Evolutionary conservation across 2,329 filamentous ascomycete species (phyloP), one percentile per base, ranked within the genome.

Genomic region (Dothideomycetes sp.): DNA sequence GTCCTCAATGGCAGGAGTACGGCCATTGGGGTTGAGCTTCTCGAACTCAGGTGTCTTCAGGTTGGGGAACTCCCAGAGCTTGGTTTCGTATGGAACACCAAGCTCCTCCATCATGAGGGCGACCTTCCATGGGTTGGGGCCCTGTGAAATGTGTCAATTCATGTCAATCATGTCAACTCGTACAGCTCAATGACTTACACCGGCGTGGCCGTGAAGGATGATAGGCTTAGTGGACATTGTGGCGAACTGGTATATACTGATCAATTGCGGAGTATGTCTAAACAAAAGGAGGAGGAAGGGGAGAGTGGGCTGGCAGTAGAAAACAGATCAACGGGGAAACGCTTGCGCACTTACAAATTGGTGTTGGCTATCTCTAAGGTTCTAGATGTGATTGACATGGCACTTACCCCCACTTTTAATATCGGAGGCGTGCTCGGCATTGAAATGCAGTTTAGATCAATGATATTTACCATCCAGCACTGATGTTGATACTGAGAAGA

Each of bases 81-180:
- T 50, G 33, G 52, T 50, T 34, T 61, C 57, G 49, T 65, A 63
- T 4, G 61, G 58, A 15, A 71, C 19, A 4, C 44, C 43, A 30
- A 70, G 63, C 45, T 69, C 65, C 35, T 65, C 58, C 34, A 66
- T 54, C 31, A 70, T 41, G 38, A 70, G 61, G 40, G 56, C 54
- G 9, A 71, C 60, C 50, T 69, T 69, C 46, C 54, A 55, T 17
- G 62, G 62, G 48, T 65, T 66, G 32, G 62, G 61, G 22, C 58
- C 58, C 45, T 49, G 33, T 18, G 30, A 8, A 8, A 29, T 15
- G 15, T 27, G 22, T 27, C 22, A 27, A 27, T n/a, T n/a, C n/a
- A n/a, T n/a, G n/a, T 16, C 14, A 27, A 27, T 7, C 12, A 16
- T 2, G 19, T 9, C 10, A 16, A 12, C 1, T 24, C 7, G 22